Evolutionary conservation across 805 yeast genomes (phyloP).

Genomic region (Diddensiella santjacobensis): DNA sequence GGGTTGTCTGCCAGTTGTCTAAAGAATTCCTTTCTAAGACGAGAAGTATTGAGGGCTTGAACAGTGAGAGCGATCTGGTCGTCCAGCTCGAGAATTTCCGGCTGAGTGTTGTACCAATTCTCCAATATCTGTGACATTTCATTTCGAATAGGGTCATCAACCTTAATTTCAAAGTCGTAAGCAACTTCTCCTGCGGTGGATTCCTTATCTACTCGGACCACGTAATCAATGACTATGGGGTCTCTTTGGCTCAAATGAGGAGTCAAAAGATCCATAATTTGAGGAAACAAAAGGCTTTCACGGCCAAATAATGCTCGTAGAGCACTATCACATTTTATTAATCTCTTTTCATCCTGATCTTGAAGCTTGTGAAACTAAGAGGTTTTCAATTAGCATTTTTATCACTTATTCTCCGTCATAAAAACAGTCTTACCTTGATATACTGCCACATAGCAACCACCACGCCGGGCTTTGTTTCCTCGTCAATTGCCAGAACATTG

Average conservation of each 20-base stretch:
- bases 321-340: conserved; percentile 48
- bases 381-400: too few relatives aligned
- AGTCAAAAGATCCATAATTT: conserved; percentile 62
- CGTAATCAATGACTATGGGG: conserved; percentile 75
- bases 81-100: conserved; percentile 42
- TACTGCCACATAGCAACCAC: conserved; percentile 80
- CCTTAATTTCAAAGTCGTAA: conserved; percentile 67
- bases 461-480: conserved; percentile 82
- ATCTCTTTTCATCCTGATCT: conserved; percentile 52
- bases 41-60: conserved; percentile 48
- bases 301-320: conserved; percentile 45
- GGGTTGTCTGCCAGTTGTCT: conserved; percentile 73
- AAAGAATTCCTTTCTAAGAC: conserved; percentile 75
- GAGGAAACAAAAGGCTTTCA: conserved; percentile 58
- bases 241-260: conserved; percentile 71
- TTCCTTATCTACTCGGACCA: conserved; percentile 70
- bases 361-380: conserved; percentile 53
- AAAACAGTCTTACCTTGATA: conserved; percentile 41
- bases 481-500: conserved; percentile 66
- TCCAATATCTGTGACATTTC: conserved; percentile 37
- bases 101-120: conserved; percentile 39
- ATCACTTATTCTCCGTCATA: too few relatives aligned
- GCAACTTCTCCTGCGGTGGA: conserved; percentile 73
- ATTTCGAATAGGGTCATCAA: conserved; percentile 37
- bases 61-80: conserved; percentile 44